These are phyloP conservation scores for Kodamaea neixiangensis DNA, from an alignment of 805 yeast genomes.

Conservation along the genomic window DNA sequence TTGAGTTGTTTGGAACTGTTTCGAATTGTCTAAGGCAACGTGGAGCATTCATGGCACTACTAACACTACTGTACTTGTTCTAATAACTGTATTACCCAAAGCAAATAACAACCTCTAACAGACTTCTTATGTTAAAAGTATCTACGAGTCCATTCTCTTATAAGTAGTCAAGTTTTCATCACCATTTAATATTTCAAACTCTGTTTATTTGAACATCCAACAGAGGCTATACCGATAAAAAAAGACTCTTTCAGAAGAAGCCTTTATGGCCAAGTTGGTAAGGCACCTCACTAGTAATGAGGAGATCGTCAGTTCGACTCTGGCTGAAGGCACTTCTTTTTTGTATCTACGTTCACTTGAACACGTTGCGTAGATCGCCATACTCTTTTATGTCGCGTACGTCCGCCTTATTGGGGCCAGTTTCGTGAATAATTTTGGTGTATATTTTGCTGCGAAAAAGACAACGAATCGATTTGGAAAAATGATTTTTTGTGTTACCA, in stretches of 20 bases:
- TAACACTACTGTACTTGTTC: no score
- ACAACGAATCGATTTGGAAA: background rate
- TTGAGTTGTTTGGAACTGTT: no score
- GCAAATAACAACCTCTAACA: no score
- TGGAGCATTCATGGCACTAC: no score
- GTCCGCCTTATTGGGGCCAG: background rate
- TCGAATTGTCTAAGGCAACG: no score
- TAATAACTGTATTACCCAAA: no score
- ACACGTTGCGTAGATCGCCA: background rate
- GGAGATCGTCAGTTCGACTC: conserved; percentile 5
- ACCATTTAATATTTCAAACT: no score
- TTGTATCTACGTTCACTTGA: background rate
- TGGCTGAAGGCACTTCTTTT: conserved; percentile 2
- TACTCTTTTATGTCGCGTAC: background rate
- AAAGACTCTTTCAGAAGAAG: background rate
- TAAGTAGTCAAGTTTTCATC: no score
- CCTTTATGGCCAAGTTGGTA: conserved; percentile 4
- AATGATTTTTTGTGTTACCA: background rate
- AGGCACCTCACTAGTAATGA: conserved; percentile 5
- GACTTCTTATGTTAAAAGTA: no score
- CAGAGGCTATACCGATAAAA: background rate
- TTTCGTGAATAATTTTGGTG: background rate
- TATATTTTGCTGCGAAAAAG: background rate
- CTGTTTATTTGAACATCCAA: background rate
- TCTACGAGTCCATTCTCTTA: no score